Conservation (phyloP, 805 yeast species). For the Zygotorulaspora chibaensis region DNA sequence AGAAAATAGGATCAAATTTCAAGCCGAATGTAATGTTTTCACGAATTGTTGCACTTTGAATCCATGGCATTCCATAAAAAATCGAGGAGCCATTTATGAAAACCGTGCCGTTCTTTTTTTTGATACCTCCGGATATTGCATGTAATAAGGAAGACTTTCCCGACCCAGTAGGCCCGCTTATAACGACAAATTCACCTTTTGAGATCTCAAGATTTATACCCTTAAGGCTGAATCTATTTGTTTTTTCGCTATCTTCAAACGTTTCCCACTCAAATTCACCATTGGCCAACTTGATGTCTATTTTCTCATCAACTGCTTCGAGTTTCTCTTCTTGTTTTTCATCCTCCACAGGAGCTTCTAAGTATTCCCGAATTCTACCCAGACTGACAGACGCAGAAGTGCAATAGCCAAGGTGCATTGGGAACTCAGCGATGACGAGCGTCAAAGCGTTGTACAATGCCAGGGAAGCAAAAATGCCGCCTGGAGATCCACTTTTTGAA, state of each 20-base stretch:
- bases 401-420: conserved; percentile 48
- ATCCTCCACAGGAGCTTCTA: conserved; percentile 38
- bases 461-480: conserved; percentile 59
- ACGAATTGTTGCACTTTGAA: conserved; percentile 64
- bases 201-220: conserved; percentile 35
- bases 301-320: conserved; percentile 12
- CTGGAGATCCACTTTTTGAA: conserved; percentile 43
- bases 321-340: conserved; percentile 9
- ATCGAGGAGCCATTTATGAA: conserved; percentile 45
- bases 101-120: conserved; percentile 45
- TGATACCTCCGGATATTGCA: conserved; percentile 63
- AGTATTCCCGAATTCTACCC: conserved; percentile 43
- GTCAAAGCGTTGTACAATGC: conserved; percentile 54
- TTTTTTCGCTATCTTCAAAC: conserved; percentile 1
- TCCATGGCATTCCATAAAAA: conserved; percentile 56
- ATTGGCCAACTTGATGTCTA: conserved; percentile 44
- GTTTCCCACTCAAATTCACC: conserved; percentile 60
- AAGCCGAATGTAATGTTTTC: conserved; percentile 63
- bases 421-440: conserved; percentile 57
- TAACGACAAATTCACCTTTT: conserved; percentile 58
- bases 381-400: conserved; percentile 52
- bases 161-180: conserved; percentile 59
- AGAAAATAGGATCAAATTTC: conserved; percentile 43
- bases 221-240: neutral
- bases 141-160: conserved; percentile 51